Percentiles rank a stretch among this genome's conserved stretches.
Evolutionary conservation across 257 asterid genomes (phyloP).

Genomic region (Solanum neorickii): DNA sequence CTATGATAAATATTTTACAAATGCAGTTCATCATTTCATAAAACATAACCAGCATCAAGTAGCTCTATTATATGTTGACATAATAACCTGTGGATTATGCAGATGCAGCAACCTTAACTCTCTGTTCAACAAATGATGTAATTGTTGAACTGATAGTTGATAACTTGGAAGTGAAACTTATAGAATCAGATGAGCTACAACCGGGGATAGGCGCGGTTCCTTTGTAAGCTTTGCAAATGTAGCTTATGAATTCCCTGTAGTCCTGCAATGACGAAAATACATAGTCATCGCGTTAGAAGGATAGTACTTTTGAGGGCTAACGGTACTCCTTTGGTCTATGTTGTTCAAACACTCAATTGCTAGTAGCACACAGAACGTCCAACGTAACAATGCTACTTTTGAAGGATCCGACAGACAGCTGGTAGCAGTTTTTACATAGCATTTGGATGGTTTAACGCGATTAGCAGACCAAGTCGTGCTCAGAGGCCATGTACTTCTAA

Average conservation of each 20-base stretch:
- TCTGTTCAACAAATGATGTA: not conserved
- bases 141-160: not conserved
- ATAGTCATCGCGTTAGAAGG: not conserved
- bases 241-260: conserved; percentile 14
- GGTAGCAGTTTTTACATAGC: not conserved
- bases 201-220: conserved; percentile 14
- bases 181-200: conserved; percentile 3
- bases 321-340: not conserved
- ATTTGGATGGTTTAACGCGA: not conserved
- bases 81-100: not conserved
- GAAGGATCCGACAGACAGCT: not conserved
- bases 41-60: not conserved
- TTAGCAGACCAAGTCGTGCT: not conserved
- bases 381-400: not conserved
- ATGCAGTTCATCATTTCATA: not conserved
- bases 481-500: not conserved
- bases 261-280: conserved; percentile 12
- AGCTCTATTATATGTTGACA: not conserved
- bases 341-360: not conserved
- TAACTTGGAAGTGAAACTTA: not conserved
- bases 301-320: not conserved
- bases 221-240: conserved; percentile 25
- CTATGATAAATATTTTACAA: not conserved
- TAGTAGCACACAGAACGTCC: not conserved
- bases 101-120: not conserved